Evolutionary conservation across 2,329 filamentous ascomycete species (phyloP), one percentile per base, ranked within the genome.

Genomic region (Cercospora beticola): DNA sequence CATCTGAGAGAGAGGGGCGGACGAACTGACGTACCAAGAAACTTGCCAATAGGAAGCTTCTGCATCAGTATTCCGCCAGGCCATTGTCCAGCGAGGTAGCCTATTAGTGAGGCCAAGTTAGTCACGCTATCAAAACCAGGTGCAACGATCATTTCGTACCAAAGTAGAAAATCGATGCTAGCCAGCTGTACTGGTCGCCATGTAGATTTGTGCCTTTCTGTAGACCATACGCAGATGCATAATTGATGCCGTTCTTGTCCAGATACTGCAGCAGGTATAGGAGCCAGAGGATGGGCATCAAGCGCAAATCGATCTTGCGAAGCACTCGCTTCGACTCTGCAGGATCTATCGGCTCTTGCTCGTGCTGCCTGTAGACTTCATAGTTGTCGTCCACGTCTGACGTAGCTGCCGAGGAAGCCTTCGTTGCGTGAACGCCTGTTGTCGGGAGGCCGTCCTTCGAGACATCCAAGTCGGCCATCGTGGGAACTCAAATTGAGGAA

Each of bases 161-260:
- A 70, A 85, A 83, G 72, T 85, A 85, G 72, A 85, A 85, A 7
- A 85, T 84, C 1, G 43, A 56, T 5, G 58, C 79, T 9, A 85
- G 78, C 85, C 85, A 87, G 12, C 82, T 82, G 71, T 86, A 87
- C 64, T 87, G 79, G 67, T 85, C 80, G 10, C 82, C 82, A 7
- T 79, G 71, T 5, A 87, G 78, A 64, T 86, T 76, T 0, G 83
- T 84, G 0, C 81, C 83, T 36, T 83, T 75, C 54, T 83, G 76
- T 12, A 86, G 74, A 0, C 84, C 84, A 71, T 83, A 86, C 0
- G 82, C 82, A 66, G 81, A 82, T 7, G 84, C 83, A 74, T 86
- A 86, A 46, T 76, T 74, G 60, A 78, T 72, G 14, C 73, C 73
- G 30, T 76, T 76, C 71, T 82, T 82, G 67, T 82, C 80, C 4